Evolutionary conservation across 805 yeast genomes (phyloP), one percentile per base, ranked within the genome.

Genomic region (Lipomyces yamanashiensis): DNA sequence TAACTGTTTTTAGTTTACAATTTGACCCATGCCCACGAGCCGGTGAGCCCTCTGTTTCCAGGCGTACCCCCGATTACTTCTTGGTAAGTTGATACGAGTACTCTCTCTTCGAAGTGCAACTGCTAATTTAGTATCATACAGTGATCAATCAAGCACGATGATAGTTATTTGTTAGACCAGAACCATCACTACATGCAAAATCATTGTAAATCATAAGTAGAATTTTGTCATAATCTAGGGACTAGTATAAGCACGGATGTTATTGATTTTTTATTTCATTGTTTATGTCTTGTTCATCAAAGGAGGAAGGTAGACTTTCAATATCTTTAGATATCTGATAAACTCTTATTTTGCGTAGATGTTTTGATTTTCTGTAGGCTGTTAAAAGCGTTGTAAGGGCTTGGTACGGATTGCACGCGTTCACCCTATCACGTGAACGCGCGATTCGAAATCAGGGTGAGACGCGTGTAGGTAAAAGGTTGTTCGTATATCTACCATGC

Each of bases 21-120:
- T 92, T 91, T 76, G 97, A 92, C 75, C 97, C 98, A 56, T 85
- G 91, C 49, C 90, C 92, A 62, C 86, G 97, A 79, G 96, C 96
- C n/a, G 98, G 97, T 58, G 97, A 92, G 77, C 97, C 98, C 61
- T 88, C 96, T 2, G 97, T 92, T 36, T 88, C 96, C 48, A 85
- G 98, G 78, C 89, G 92, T 74, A 91, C 97, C 4, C 98, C 98
- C 8, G 97, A 92, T 77, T 92, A 92, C 77, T 92, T 92, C 84
- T 84, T 92, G 77, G 90, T 80, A 82, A 15, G 61, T 36, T 19
- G 50, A 39, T 39, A 1, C 28, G 1, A 28, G 19, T 40, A 40
- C 21, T 33, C 15, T 19, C 12, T 43, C n/a, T 5, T 43, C 34
- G 7, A 43, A n/a, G 19, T 19, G 13, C 1, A 13, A 33, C 28